Evolutionary conservation across 768 basidiomycete species (phyloP), one percentile per base, ranked within the genome.

Genomic region (Mycena alexandri): DNA sequence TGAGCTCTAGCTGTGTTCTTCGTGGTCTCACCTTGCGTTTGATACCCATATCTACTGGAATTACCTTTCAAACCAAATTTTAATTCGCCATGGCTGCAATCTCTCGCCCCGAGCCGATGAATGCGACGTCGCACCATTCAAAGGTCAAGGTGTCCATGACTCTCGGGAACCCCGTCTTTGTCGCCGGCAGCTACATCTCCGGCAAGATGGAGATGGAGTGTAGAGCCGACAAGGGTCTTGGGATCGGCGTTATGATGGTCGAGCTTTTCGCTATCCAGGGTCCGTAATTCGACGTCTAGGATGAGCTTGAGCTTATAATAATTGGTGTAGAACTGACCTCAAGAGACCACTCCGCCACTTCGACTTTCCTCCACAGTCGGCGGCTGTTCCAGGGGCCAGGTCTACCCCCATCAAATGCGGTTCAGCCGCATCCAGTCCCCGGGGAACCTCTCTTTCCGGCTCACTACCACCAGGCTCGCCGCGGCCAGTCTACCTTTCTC

Each of bases 151-250:
- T 93, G 17, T 84, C 90, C 14, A 75, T 92, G 21, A 84, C 81
- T 9, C 81, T 93, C 9, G 84, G 87, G 2, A 86, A 91, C 69
- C 75, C 85, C 2, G 80, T 84, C 33, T 92, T 86, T 72, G 85
- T 93, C 56, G 89, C 93, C 1, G 93, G 93, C 0, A 80, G 81
- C 42, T 79, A 84, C 69, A 83, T 94, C 38, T 82, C 88, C 8
- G 93, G 93, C 13, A 93, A 90, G 80, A 84, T 94, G 85, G 88
- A 93, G 75, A 83, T 94, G 74, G 93, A 94, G 77, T 92, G 89
- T 77, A 86, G 87, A 71, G 87, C 92, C 2, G 93, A 93, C 79
- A 83, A 82, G 73, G 86, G 89, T 6, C 84, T 95, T 29, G 93
- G 92, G 14, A 87, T 95, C 61, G 86, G 89, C 21, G 76, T 88